A percentile compares a stretch with the other conserved stretches of the same genome.
Conservation (phyloP, 495 filamentous ascomycete genomes). For the Apiosordaria backusii region DNA sequence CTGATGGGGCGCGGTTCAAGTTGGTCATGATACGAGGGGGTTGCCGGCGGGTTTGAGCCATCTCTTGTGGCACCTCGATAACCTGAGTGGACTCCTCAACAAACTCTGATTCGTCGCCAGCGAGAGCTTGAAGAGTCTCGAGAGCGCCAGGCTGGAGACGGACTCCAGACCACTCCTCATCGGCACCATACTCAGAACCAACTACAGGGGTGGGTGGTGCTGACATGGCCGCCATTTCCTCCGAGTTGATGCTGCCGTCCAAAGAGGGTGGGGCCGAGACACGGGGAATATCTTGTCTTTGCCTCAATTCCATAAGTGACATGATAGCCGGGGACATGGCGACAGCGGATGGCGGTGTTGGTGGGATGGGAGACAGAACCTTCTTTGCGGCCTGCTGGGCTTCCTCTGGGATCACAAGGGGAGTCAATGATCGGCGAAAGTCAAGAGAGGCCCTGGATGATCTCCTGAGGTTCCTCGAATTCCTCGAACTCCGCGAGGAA, state of each 20-base stretch:
- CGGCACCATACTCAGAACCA: conserved; percentile 50
- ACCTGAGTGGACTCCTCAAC: conserved; percentile 51
- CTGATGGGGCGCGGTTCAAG: conserved; percentile 29
- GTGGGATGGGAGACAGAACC: conserved; percentile 63
- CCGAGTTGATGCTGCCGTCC: conserved; percentile 81
- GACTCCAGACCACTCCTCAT: conserved; percentile 58
- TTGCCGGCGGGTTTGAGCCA: conserved; percentile 38
- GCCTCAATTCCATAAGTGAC: conserved; percentile 57
- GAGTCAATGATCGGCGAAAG: conserved; percentile 53
- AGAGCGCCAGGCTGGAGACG: conserved; percentile 74
- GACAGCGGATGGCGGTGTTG: conserved; percentile 71
- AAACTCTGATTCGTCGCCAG: conserved; percentile 51
- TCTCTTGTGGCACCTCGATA: conserved; percentile 46
- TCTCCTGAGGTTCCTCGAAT: conserved; percentile 24
- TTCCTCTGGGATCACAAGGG: conserved; percentile 64
- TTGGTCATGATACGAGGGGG: conserved; percentile 39
- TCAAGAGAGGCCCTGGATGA: conserved; percentile 27
- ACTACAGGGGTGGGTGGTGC: conserved; percentile 77
- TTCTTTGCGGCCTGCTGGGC: conserved; percentile 30
- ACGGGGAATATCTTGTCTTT: conserved; percentile 57
- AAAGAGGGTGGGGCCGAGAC: conserved; percentile 81
- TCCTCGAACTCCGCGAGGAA: conserved; percentile 27
- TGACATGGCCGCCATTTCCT: conserved; percentile 74
- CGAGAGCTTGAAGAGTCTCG: conserved; percentile 72
- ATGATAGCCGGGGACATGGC: conserved; percentile 72